Percentiles rank a stretch among this genome's conserved stretches.
Conservation (phyloP, 495 filamentous ascomycete genomes). For the Aspergillus wentii region DNA sequence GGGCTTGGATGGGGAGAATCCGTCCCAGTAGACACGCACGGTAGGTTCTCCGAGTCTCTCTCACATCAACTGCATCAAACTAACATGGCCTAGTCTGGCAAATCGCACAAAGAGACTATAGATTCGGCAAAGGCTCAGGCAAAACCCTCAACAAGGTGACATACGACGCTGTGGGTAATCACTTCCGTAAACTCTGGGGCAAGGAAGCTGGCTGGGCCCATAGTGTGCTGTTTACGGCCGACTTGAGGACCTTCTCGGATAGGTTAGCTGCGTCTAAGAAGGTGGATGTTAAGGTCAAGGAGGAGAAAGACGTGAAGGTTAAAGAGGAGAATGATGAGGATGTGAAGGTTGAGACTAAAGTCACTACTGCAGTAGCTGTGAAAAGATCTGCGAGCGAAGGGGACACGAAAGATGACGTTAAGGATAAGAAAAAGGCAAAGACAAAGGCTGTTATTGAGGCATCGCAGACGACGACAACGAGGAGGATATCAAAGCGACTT, state of each 20-base stretch:
- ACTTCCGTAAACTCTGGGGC: constrained; percentile 90
- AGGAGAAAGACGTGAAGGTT: constrained; percentile 24
- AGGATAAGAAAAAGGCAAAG: constrained; percentile 10
- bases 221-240: constrained; percentile 92
- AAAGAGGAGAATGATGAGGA: constrained; percentile 19
- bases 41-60: constrained; percentile 35
- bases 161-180: constrained; percentile 84
- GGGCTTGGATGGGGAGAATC: constrained; percentile 95
- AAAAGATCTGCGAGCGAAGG: constrained; percentile 22
- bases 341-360: constrained; percentile 21
- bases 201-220: constrained; percentile 96
- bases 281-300: constrained; percentile 44
- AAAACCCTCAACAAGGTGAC: constrained; percentile 83
- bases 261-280: constrained; percentile 45
- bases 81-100: constrained; percentile 68
- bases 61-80: constrained; percentile 5
- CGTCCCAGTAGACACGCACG: constrained; percentile 94
- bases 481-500: constrained; percentile 36
- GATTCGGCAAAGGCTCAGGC: constrained; percentile 77
- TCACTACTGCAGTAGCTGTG: constrained; percentile 22
- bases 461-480: constrained; percentile 26
- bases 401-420: constrained; percentile 18
- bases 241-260: constrained; percentile 80
- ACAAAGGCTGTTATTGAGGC: constrained; percentile 16
- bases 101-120: constrained; percentile 93